Conservation (phyloP, 306 rosid species). For the Urtica urens region DNA sequence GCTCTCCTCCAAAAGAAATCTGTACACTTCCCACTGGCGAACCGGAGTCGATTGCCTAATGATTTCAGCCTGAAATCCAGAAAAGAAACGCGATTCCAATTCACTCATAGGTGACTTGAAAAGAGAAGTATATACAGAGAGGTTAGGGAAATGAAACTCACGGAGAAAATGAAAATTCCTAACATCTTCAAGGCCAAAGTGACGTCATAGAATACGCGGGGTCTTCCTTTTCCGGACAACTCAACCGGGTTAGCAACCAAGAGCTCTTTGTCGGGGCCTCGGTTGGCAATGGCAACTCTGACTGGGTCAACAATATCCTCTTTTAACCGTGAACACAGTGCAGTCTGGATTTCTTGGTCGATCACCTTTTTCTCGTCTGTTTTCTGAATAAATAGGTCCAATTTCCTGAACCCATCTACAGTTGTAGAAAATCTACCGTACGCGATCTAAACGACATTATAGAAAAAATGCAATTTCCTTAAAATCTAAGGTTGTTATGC, state of each 20-base stretch:
- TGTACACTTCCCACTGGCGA: slow-evolving; percentile 85
- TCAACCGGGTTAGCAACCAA: slow-evolving; percentile 85
- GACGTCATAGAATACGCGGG: slow-evolving; percentile 80
- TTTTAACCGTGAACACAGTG: slow-evolving; percentile 50
- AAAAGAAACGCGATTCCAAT: background rate
- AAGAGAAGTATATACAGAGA: background rate
- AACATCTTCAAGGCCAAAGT: slow-evolving; percentile 53
- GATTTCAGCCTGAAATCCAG: slow-evolving; percentile 54
- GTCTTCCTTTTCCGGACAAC: slow-evolving; percentile 67
- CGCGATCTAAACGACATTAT: slow-evolving; percentile 30
- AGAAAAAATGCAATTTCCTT: background rate
- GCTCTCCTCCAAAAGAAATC: slow-evolving; percentile 65
- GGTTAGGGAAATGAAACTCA: slow-evolving; percentile 17
- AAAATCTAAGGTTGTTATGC: too few species aligned
- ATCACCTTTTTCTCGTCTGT: slow-evolving; percentile 52
- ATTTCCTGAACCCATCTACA: slow-evolving; percentile 41
- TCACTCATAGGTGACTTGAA: background rate
- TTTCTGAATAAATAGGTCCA: slow-evolving; percentile 62
- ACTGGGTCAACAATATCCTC: slow-evolving; percentile 65
- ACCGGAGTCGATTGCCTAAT: slow-evolving; percentile 57
- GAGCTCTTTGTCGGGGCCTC: slow-evolving; percentile 78
- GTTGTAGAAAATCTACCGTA: slow-evolving; percentile 58
- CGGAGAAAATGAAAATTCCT: slow-evolving; percentile 61
- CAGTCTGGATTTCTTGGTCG: slow-evolving; percentile 54
- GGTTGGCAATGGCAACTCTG: slow-evolving; percentile 54